A percentile compares a stretch with the other conserved stretches of the same genome.
These are phyloP conservation scores for Chalaropsis thielavioides DNA, from an alignment of 2,329 filamentous ascomycete genomes.

Conservation along the genomic window DNA sequence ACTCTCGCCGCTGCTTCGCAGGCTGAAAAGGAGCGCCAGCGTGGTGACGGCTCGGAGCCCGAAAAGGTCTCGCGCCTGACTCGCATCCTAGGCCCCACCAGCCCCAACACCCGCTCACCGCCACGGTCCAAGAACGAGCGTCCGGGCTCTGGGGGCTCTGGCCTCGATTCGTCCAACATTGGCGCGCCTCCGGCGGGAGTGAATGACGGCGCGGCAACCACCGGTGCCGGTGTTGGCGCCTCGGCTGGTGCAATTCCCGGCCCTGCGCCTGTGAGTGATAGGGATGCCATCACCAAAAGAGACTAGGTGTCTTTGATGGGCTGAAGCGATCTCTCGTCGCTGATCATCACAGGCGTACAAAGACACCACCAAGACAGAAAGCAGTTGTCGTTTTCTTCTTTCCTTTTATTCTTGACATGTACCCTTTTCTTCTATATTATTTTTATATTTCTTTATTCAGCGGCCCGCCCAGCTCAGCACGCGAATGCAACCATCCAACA, in stretches of 20 bases:
- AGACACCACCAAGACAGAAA: not conserved
- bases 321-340: not conserved
- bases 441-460: not conserved
- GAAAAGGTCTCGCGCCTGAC: conserved; percentile 21
- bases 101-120: not conserved
- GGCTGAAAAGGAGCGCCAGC: conserved; percentile 18
- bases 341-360: not conserved
- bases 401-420: not conserved
- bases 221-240: not conserved
- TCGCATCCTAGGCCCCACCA: conserved; percentile 11
- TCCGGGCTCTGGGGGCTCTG: not conserved
- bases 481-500: too few species aligned
- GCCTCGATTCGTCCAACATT: not conserved
- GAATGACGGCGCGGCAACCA: not conserved
- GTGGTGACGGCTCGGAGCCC: conserved; percentile 10
- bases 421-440: not conserved
- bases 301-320: not conserved
- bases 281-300: conserved; percentile 1
- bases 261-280: not conserved
- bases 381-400: not conserved
- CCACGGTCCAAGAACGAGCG: conserved; percentile 7
- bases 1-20: conserved; percentile 25
- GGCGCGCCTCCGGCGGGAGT: not conserved
- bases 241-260: conserved; percentile 1
- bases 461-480: not conserved